Conservation (phyloP, 2,329 filamentous ascomycete species). For the Exophiala sp. region DNA sequence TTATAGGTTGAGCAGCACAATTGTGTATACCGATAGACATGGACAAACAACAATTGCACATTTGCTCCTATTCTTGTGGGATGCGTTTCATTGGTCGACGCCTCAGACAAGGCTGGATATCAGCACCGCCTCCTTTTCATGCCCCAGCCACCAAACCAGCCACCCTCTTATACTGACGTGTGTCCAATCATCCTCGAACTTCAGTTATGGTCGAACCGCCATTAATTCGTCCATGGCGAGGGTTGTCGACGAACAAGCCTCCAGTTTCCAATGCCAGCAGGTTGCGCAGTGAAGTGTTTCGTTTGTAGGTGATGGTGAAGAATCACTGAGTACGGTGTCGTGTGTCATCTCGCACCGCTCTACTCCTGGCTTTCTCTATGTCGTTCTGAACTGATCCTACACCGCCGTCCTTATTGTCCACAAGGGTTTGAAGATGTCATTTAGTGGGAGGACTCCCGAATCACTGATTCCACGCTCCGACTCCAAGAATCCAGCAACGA, state of each 20-base stretch:
- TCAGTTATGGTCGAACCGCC: no score
- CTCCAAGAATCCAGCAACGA: constrained; percentile 74
- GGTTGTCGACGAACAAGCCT: not conserved
- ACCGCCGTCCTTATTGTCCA: constrained; percentile 4
- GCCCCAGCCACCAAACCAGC: constrained; percentile 6
- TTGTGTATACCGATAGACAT: not conserved
- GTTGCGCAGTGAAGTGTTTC: not conserved
- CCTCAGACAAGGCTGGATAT: not conserved
- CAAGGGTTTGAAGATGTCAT: constrained; percentile 49
- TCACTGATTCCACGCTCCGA: constrained; percentile 70
- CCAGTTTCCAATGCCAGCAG: not conserved
- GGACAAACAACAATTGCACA: no score
- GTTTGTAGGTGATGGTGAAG: not conserved
- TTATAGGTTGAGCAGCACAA: constrained; percentile 6
- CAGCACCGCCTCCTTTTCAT: not conserved
- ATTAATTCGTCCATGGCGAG: no score
- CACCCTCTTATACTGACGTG: not conserved
- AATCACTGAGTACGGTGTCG: not conserved
- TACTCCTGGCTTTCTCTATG: no score
- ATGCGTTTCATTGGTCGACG: no score
- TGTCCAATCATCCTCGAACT: not conserved
- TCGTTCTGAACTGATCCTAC: no score
- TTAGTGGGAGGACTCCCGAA: constrained; percentile 71
- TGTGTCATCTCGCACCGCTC: not conserved
- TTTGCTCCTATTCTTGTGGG: no score